Base-by-base conservation (phyloP, 1,284 basidiomycete species). In the Neolentinus lepideus region DNA sequence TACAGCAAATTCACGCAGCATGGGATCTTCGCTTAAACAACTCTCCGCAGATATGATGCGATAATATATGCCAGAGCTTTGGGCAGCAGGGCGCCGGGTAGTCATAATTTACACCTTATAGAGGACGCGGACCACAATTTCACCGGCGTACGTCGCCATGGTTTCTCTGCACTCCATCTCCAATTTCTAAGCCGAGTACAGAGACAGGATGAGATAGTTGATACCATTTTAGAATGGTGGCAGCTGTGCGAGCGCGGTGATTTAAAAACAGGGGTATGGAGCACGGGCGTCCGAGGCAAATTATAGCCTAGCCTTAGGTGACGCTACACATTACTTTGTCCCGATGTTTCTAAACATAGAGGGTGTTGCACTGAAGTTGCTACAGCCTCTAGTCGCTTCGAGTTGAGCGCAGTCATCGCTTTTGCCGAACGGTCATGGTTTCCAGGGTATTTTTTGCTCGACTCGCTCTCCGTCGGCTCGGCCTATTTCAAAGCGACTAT, bases 121-220 rank as follows among this genome's bases (percentile, higher is more conserved):
- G 88, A 90, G 64, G 77, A 77, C 50, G 85, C 82, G 12, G 86
- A 88, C 68, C 88, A 90, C 64, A 90, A 89, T 67, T 85, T 85
- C 62, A 82, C 78, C 31, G 79, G 80, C 24, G 78, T 80, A 57
- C 52, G 73, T 62, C 27, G 47, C 22, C 24, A 50, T 29, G 27
- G 19, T 33, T 54, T 47, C 16, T 46, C 25, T 21, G 29, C n/a
- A 27, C 24, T 50, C 29, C 54, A 14, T 27, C 48, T 19, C 52
- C 29, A 35, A 43, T 25, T 0, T 16, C 35, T 55, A 38, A 50
- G 21, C 59, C 14, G 62, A 38, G 0, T 33, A 22, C 59, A 79
- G 65, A 75, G 76, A 58, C 76, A 79, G 58, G 83, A 86, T 56
- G 78, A 86, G 56, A 73, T 89, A 9, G 79, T 84, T 10, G 76